Percentiles rank a stretch among this genome's conserved stretches.
phyloP scores from a whole-genome alignment of 352 stramenopile species.

The Globisporangium uncinulatum region DNA sequence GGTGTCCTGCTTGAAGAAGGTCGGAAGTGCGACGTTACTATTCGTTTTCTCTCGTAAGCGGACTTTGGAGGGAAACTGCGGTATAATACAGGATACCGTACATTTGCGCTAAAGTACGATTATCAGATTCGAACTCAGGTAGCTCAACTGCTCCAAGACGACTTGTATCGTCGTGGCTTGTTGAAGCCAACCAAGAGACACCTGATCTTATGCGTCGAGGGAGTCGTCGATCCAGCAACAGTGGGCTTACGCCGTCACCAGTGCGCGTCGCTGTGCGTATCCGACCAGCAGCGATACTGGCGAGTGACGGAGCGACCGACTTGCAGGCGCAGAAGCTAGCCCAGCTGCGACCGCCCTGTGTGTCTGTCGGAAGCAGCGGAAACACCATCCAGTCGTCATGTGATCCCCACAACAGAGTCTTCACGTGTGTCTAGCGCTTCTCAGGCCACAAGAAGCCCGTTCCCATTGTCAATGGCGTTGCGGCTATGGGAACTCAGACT shows the following conservation, averaged over 20 bases:
- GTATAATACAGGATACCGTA: conserved; percentile 17
- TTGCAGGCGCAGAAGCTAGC: neutral
- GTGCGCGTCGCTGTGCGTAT: conserved; percentile 68
- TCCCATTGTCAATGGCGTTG: neutral
- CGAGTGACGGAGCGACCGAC: conserved; percentile 1
- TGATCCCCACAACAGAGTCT: conserved; percentile 38
- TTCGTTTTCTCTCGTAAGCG: no score
- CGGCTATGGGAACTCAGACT: neutral
- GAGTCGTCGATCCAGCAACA: conserved; percentile 7
- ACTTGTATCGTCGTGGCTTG: no score
- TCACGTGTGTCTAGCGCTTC: conserved; percentile 19
- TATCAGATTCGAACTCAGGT: no score
- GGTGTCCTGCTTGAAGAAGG: no score
- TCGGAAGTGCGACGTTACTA: no score
- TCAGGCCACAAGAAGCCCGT: no score
- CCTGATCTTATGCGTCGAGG: conserved; percentile 5
- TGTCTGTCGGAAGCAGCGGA: neutral
- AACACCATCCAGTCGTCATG: conserved; percentile 30
- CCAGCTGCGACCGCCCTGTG: neutral
- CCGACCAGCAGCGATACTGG: conserved; percentile 17
- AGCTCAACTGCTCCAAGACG: no score
- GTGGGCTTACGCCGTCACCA: conserved; percentile 15
- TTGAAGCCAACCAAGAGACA: no score
- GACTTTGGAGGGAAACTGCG: conserved; percentile 4
- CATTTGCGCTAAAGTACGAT: no score